Base-by-base conservation (phyloP, 495 filamentous ascomycete species). In the Hyaloscypha finlandica region DNA sequence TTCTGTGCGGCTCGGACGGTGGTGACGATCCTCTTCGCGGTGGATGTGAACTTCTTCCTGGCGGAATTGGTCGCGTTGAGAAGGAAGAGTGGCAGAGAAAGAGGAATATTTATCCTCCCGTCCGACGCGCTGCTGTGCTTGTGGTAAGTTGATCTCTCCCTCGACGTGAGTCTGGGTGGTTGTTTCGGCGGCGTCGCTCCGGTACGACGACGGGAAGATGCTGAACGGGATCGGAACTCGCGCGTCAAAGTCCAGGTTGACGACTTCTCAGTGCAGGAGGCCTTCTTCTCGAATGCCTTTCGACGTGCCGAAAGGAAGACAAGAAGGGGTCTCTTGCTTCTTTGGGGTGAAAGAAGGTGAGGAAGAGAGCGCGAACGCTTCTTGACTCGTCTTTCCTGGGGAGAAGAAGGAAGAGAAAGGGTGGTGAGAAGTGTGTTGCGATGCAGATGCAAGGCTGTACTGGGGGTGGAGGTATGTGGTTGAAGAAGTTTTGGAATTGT, bases 211-310 rank as follows among this genome's bases (percentile, higher is more conserved):
- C 84, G 94, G 94, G 90, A 98, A 97, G 89, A 97, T 90, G 89
- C 93, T 97, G 89, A 97, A 94, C 81, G 94, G 94, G 81, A 98
- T 96, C 83, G 94, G 94, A 81, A 98, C 92, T 80, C 92, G 91
- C 84, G 94, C 93, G 91, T 97, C 94, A 93, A 96, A 97, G 90
- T 97, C 94, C 94, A 98, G 94, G 84, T 94, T 98, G 92, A 83
- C 94, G 87, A 89, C 87, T 85, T 89, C 88, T 80, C 63, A 69
- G 70, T 76, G 82, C 79, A 76, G 78, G 77, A 83, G 86, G 86
- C 89, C 87, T 86, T 88, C 85, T 92, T 92, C 93, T 93, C 88
- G 89, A 88, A 92, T 88, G 88, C 90, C 92, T 94, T 90, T 89
- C 92, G 92, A 92, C 86, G 82, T 83, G 84, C 86, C 92, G 91